These are phyloP conservation scores for Xylariaceae sp. DNA, from an alignment of 2,329 filamentous ascomycete species.

Conservation along the genomic window DNA sequence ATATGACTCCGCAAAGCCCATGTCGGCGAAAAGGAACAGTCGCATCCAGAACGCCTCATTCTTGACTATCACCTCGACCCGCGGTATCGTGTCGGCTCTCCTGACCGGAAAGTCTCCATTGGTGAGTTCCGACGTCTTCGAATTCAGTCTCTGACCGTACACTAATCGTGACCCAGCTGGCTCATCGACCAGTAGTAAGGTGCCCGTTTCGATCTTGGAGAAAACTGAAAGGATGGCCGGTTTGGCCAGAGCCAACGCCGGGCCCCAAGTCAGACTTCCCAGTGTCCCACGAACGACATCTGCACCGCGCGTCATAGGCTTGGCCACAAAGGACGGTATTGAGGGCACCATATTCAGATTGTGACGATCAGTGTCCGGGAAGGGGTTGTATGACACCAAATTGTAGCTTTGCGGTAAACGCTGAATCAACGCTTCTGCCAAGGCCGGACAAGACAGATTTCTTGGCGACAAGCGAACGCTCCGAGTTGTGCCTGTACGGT, in stretches of 20 bases:
- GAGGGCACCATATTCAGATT: slow-evolving; percentile 28
- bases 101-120: slow-evolving; percentile 31
- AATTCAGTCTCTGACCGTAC: slow-evolving; percentile 42
- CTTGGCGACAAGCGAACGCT: too few relatives aligned
- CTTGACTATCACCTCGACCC: slow-evolving; percentile 55
- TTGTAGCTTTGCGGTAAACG: too few relatives aligned
- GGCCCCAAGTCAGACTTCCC: slow-evolving; percentile 43
- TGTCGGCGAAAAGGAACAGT: slow-evolving; percentile 65
- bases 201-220: slow-evolving; percentile 43
- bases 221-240: slow-evolving; percentile 41
- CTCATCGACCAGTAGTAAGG: slow-evolving; percentile 44
- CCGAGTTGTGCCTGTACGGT: too few relatives aligned
- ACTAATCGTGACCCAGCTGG: slow-evolving; percentile 35
- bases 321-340: slow-evolving; percentile 33
- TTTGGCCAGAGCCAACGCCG: slow-evolving; percentile 42
- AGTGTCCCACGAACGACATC: slow-evolving; percentile 38
- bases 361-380: background rate
- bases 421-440: too few relatives aligned
- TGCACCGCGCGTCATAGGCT: slow-evolving; percentile 34
- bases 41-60: slow-evolving; percentile 68
- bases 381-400: too few relatives aligned
- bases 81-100: slow-evolving; percentile 32
- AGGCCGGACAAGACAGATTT: too few relatives aligned
- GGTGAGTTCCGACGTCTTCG: slow-evolving; percentile 30
- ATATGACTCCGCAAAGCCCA: slow-evolving; percentile 71